A percentile compares a stretch with the other conserved stretches of the same genome.
phyloP scores from a whole-genome alignment of 202 grass and related monocot genomes.

The Eragrostis tef region DNA sequence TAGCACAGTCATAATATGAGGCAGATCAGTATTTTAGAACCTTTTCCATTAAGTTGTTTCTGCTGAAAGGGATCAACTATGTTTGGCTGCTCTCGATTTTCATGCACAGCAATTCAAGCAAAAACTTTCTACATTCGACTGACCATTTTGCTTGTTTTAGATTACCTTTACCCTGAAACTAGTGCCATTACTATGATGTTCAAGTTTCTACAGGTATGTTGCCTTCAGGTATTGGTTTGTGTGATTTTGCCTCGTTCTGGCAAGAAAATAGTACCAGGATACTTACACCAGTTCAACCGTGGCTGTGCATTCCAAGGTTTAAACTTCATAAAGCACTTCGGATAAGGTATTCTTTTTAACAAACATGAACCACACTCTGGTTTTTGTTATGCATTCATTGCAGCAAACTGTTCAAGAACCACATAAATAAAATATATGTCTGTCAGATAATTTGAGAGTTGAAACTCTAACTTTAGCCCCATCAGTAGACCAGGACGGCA shows the following conservation, averaged over 20 bases:
- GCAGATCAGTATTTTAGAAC: neutral
- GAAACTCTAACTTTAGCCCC: slow-evolving; percentile 1
- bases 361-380: slow-evolving; percentile 3
- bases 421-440: too few species aligned
- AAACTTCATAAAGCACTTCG: neutral
- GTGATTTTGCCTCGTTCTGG: neutral
- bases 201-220: neutral
- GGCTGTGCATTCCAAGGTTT: neutral
- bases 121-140: neutral
- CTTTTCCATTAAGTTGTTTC: neutral
- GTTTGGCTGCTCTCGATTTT: too few species aligned
- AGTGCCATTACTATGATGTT: neutral
- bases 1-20: neutral
- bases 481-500: slow-evolving; percentile 47
- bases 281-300: neutral
- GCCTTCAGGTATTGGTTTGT: neutral
- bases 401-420: slow-evolving; percentile 29
- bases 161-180: neutral
- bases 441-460: slow-evolving; percentile 7
- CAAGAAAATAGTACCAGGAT: neutral
- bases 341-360: neutral
- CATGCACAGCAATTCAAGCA: neutral
- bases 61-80: slow-evolving; percentile 12
- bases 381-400: slow-evolving; percentile 21
- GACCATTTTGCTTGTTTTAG: neutral